phyloP scores from a whole-genome alignment of 352 stramenopile genomes.

The Globisporangium abappressorium region DNA sequence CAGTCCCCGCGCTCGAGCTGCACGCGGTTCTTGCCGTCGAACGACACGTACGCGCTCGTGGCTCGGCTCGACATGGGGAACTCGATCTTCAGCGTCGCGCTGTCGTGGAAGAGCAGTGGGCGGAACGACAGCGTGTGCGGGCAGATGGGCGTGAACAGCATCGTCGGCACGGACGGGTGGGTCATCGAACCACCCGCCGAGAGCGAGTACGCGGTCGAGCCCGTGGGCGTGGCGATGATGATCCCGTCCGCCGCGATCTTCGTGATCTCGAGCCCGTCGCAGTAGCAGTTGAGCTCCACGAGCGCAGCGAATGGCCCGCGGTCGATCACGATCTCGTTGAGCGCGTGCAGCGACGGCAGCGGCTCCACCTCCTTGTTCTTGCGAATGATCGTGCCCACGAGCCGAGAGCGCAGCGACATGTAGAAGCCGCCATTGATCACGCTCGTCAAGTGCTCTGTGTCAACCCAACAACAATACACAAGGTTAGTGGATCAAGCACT shows the following conservation, averaged over 20 bases:
- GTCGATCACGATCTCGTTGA: conserved; percentile 99
- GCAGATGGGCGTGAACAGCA: conserved; percentile 98
- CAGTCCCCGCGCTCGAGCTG: conserved; percentile 84
- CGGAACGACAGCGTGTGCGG: conserved; percentile 96
- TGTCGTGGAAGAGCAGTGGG: conserved; percentile 91
- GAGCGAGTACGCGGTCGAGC: conserved; percentile 98
- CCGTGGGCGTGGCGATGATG: conserved; percentile 98
- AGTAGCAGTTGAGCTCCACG: conserved; percentile 96
- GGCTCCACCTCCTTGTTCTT: conserved; percentile 49
- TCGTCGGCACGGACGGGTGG: conserved; percentile 95
- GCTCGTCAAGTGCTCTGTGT: conserved; percentile 60
- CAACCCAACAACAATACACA: background rate
- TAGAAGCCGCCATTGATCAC: conserved; percentile 84
- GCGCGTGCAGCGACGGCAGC: conserved; percentile 83
- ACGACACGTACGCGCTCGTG: conserved; percentile 83
- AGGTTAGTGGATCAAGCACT: too few relatives aligned
- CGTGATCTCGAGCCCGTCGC: conserved; percentile 94
- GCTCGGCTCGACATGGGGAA: conserved; percentile 79
- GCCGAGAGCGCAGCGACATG: conserved; percentile 75
- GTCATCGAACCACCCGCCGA: conserved; percentile 97
- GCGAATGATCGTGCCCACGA: conserved; percentile 72
- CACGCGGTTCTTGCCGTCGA: conserved; percentile 90
- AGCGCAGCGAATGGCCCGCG: conserved; percentile 88
- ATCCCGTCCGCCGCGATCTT: conserved; percentile 96
- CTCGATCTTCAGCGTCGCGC: conserved; percentile 86